These are phyloP conservation scores for Dissophora ornata DNA, from an alignment of 192 early-diverging fungal genomes.

Conservation along the genomic window DNA sequence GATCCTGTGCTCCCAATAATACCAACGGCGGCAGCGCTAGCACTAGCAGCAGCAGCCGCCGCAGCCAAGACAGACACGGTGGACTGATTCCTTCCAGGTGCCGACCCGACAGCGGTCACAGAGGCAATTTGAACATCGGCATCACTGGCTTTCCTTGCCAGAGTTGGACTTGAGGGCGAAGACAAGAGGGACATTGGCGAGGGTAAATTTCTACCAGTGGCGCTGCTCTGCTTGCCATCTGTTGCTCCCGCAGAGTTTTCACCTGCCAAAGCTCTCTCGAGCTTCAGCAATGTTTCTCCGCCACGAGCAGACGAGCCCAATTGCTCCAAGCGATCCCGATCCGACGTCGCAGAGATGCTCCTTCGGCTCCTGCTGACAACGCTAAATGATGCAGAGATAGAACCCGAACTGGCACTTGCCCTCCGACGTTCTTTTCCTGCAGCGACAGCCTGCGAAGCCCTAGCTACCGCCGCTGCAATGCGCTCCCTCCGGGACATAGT, in stretches of 20 bases:
- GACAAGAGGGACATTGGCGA: conserved; percentile 37
- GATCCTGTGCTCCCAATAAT: not conserved
- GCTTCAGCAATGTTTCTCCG: conserved; percentile 45
- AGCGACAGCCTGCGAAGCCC: conserved; percentile 38
- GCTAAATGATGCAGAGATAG: not conserved
- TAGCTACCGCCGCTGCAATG: conserved; percentile 35
- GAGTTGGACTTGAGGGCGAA: conserved; percentile 23
- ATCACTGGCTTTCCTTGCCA: conserved; percentile 29
- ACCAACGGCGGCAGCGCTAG: not conserved
- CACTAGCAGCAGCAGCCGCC: no score
- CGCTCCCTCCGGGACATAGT: conserved; percentile 36
- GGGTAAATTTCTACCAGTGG: conserved; percentile 24
- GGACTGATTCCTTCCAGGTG: conserved; percentile 20
- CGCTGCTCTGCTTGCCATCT: not conserved
- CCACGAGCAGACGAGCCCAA: conserved; percentile 30
- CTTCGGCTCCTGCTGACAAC: not conserved
- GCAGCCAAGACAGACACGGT: not conserved
- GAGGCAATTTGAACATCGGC: conserved; percentile 28
- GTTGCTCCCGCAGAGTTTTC: not conserved
- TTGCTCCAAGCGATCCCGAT: conserved; percentile 32
- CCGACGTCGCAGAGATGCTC: not conserved
- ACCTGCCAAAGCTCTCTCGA: conserved; percentile 37
- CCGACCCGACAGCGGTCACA: not conserved
- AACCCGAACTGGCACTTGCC: conserved; percentile 12
- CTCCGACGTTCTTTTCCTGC: conserved; percentile 44